Conservation (phyloP, 2,329 filamentous ascomycete genomes). For the Cordyceps tenuipes region DNA sequence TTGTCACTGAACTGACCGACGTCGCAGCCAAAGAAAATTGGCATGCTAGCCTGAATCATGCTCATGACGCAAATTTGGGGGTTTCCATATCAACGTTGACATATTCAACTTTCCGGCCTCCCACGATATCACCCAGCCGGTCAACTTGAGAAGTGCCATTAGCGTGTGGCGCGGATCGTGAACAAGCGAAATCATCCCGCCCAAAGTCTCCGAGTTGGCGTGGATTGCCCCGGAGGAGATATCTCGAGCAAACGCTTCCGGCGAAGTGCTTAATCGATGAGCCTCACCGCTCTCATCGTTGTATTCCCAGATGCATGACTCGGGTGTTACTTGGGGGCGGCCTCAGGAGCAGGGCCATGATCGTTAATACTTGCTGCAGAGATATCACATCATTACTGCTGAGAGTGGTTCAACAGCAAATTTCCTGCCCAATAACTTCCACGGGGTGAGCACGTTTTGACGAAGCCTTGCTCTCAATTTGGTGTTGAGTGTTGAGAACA, state of each 20-base stretch:
- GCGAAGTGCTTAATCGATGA: constrained; percentile 55
- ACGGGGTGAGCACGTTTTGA: constrained; percentile 70
- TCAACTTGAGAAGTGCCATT: constrained; percentile 64
- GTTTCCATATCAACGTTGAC: constrained; percentile 69
- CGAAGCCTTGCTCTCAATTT: constrained; percentile 78
- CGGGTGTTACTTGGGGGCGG: constrained; percentile 60
- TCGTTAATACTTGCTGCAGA: constrained; percentile 70
- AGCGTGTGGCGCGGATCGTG: constrained; percentile 77
- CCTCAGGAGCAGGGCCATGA: constrained; percentile 76
- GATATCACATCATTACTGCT: constrained; percentile 40
- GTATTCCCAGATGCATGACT: constrained; percentile 74
- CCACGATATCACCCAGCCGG: constrained; percentile 72
- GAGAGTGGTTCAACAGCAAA: constrained; percentile 21
- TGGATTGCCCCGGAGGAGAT: constrained; percentile 54
- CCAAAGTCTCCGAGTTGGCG: constrained; percentile 52
- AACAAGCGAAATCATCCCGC: constrained; percentile 69
- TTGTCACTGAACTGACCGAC: constrained; percentile 74
- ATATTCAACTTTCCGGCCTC: constrained; percentile 67
- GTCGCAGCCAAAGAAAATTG: constrained; percentile 84
- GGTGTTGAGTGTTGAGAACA: constrained; percentile 60
- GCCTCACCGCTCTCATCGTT: constrained; percentile 60
- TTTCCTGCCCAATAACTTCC: constrained; percentile 39
- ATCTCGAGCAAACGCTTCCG: constrained; percentile 62
- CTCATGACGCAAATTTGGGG: constrained; percentile 64
- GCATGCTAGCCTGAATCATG: constrained; percentile 70